Base-by-base conservation (phyloP, 2,329 filamentous ascomycete genomes). In the Lecanoromycetidae sp. region DNA sequence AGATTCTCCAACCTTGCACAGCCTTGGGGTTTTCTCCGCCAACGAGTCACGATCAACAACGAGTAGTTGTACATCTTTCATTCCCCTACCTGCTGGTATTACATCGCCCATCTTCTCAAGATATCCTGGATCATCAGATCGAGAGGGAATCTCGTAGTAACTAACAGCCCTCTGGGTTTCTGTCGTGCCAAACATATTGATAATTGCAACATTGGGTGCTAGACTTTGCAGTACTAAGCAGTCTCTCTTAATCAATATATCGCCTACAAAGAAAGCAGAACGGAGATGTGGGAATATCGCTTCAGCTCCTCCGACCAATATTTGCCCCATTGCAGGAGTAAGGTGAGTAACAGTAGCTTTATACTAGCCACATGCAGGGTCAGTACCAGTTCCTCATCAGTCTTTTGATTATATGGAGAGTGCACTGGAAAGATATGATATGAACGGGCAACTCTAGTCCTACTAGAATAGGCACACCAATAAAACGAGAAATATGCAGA, bases 311-410 rank as follows among this genome's bases (percentile, higher is more conserved):
- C 87, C 88, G n/a, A 90, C 81, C 2, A 96, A 69, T 52, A 96
- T 91, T 57, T 95, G 86, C 9, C 39, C 88, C 88, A 96, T 95
- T 48, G 91, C 91, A 8, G 91, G 91, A 1, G 91, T 98, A 32
- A 96, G 68, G 64, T 96, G 91, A 10, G 83, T 87, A 17, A 87
- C 84, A 13, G 81, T 94, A 2, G 84, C 78, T 46, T 74, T 68
- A 59, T 84, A 76, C 44, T 82, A 76, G 44, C n/a, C 74, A 71
- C 74, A 95, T 86, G 91, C 91, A 32, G 6, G 13, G 13, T 20
- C 6, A 19, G 15, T 20, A 37, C n/a, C n/a, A n/a, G n/a, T n/a
- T n/a, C n/a, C n/a, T n/a, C n/a, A n/a, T n/a, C n/a, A n/a, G n/a
- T n/a, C n/a, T n/a, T n/a, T n/a, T n/a, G n/a, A n/a, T n/a, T n/a